These are phyloP conservation scores for Wickerhamiella vanderwaltii DNA, from an alignment of 805 yeast genomes.

Conservation along the genomic window DNA sequence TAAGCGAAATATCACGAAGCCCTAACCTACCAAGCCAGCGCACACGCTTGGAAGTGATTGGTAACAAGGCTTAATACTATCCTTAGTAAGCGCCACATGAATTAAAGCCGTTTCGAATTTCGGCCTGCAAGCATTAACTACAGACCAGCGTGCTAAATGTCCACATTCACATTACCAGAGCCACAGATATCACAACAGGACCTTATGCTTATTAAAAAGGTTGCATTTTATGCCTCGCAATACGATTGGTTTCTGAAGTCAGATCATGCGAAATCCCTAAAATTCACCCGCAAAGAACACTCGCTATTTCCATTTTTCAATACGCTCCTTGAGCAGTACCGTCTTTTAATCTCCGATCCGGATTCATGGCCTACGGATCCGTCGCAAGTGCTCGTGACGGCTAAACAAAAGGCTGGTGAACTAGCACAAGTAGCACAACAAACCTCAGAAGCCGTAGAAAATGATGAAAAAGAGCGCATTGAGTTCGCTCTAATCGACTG, in stretches of 20 bases:
- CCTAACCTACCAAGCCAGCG: no score
- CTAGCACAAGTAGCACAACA: conserved; percentile 2
- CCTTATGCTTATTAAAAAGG: conserved; percentile 52
- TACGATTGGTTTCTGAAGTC: conserved; percentile 42
- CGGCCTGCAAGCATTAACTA: no score
- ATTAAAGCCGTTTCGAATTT: no score
- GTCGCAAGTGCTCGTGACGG: conserved; percentile 13
- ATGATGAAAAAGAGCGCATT: conserved; percentile 32
- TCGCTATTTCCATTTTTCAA: conserved; percentile 44
- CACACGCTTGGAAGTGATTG: no score
- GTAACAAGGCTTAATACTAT: no score
- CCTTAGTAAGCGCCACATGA: no score
- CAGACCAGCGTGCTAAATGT: no score
- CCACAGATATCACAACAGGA: conserved; percentile 43
- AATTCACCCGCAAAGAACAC: conserved; percentile 49
- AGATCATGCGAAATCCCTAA: conserved; percentile 33
- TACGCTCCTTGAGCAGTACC: conserved; percentile 45
- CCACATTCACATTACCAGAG: no score
- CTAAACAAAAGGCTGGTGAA: conserved; percentile 10
- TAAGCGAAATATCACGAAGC: neutral
- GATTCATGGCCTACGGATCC: neutral
- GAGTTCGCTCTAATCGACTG: conserved; percentile 74
- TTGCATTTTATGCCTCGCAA: conserved; percentile 56
- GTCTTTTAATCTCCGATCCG: neutral
- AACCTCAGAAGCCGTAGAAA: conserved; percentile 16